phyloP scores from a whole-genome alignment of 2,329 filamentous ascomycete genomes.

The Claviceps purpurea region DNA sequence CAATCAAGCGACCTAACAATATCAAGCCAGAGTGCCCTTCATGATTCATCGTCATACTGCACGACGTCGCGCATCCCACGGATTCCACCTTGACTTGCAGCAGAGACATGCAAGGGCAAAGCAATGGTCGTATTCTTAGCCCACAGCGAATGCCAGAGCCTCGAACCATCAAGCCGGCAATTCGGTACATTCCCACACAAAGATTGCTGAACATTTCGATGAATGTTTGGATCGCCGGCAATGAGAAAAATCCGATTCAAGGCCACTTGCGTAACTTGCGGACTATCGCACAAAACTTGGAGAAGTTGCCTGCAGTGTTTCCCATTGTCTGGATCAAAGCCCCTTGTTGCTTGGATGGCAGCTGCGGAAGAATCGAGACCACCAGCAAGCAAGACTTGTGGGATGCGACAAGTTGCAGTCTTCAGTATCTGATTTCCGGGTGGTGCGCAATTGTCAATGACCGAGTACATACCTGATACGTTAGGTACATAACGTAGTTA shows the following conservation, averaged over 20 bases:
- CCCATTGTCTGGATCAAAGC: background rate
- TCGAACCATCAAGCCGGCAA: background rate
- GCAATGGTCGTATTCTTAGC: background rate
- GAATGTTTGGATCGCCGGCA: background rate
- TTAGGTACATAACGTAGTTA: background rate
- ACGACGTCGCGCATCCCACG: background rate
- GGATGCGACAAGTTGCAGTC: background rate
- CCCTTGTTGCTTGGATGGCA: slow-evolving; percentile 1
- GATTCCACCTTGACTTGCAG: slow-evolving; percentile 4
- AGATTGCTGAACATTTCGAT: background rate
- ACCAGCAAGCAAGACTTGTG: background rate
- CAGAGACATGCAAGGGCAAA: slow-evolving; percentile 10
- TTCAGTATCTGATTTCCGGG: background rate
- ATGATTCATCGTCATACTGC: background rate
- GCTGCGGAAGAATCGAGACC: background rate
- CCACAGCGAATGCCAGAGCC: slow-evolving; percentile 1
- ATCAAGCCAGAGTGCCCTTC: background rate
- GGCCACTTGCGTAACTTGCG: no score
- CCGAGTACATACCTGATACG: background rate
- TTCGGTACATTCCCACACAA: background rate
- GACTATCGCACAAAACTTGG: no score
- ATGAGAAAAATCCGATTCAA: no score
- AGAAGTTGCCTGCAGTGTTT: background rate
- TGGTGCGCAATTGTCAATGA: background rate
- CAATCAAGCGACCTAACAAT: background rate